Evolutionary conservation across 495 filamentous ascomycete genomes (phyloP).

Genomic region (Penicillium bialowiezense): DNA sequence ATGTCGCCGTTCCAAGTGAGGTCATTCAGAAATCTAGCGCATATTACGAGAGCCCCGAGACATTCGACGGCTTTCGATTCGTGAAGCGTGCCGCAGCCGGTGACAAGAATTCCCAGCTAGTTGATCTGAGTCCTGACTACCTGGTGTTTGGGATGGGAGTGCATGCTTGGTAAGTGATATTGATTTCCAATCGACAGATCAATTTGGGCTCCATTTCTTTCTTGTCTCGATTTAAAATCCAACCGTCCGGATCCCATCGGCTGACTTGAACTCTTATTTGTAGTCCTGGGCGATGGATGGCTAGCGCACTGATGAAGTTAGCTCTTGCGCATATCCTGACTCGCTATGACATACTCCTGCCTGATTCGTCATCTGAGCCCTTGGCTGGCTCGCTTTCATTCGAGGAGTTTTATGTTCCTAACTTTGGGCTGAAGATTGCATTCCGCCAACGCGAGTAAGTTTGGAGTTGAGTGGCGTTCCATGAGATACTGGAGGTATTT

Average conservation of each 20-base stretch:
- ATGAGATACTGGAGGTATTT: background rate
- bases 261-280: conserved; percentile 14
- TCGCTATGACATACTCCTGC: conserved; percentile 44
- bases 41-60: conserved; percentile 16
- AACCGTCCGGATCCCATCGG: conserved; percentile 7
- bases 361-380: conserved; percentile 2
- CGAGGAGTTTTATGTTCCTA: conserved; percentile 28
- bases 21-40: conserved; percentile 18
- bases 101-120: conserved; percentile 12
- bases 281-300: conserved; percentile 57
- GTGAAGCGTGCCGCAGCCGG: conserved; percentile 17
- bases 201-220: background rate
- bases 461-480: background rate
- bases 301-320: conserved; percentile 51
- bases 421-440: conserved; percentile 20
- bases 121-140: conserved; percentile 26
- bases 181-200: background rate
- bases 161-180: conserved; percentile 20
- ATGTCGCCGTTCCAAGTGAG: conserved; percentile 23
- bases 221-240: conserved; percentile 13
- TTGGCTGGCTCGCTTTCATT: conserved; percentile 23
- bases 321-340: conserved; percentile 46
- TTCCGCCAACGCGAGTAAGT: conserved; percentile 6
- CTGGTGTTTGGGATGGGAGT: conserved; percentile 28
- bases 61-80: conserved; percentile 32